Conservation (phyloP, 208 protist genomes). For the Trypanosoma grayi region DNA sequence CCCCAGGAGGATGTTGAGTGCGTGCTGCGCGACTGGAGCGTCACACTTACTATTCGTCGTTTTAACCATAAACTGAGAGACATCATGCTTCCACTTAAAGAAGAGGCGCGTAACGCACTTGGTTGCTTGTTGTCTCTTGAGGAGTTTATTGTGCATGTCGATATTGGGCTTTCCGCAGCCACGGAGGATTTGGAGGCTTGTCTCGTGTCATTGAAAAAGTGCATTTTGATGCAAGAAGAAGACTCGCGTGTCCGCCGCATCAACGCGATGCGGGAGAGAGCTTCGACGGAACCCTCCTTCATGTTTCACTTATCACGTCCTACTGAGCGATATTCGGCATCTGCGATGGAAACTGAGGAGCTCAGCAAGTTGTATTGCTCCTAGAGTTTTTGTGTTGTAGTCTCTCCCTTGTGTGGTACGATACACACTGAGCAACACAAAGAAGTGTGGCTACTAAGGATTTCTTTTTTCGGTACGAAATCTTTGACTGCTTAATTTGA, state of each 20-base stretch:
- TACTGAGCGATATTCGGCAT: not conserved
- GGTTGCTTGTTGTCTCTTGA: slow-evolving; percentile 14
- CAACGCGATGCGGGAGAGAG: slow-evolving; percentile 5
- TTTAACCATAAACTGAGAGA: slow-evolving; percentile 26
- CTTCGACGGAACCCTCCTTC: slow-evolving; percentile 2
- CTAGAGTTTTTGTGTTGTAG: slow-evolving; percentile 4
- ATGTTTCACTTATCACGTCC: not conserved
- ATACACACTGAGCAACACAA: too few species aligned
- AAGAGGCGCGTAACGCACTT: slow-evolving; percentile 15
- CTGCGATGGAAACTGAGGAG: slow-evolving; percentile 19
- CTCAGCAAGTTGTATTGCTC: slow-evolving; percentile 27
- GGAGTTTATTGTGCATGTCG: slow-evolving; percentile 22
- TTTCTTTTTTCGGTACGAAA: too few species aligned
- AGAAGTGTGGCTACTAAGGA: too few species aligned
- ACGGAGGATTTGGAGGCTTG: slow-evolving; percentile 26
- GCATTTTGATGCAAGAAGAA: slow-evolving; percentile 23
- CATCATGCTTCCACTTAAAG: slow-evolving; percentile 13
- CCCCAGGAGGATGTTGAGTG: slow-evolving; percentile 4
- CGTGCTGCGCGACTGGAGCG: slow-evolving; percentile 10
- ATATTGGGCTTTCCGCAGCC: slow-evolving; percentile 24
- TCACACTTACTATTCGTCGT: slow-evolving; percentile 23
- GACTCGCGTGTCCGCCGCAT: slow-evolving; percentile 18
- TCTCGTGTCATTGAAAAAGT: slow-evolving; percentile 21
- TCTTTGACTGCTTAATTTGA: not conserved
- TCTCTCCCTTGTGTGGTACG: not conserved